Percentiles rank a stretch among this genome's conserved stretches.
Evolutionary conservation across 2,329 filamentous ascomycete species (phyloP).

Genomic region (Sarocladiaceae sp.): DNA sequence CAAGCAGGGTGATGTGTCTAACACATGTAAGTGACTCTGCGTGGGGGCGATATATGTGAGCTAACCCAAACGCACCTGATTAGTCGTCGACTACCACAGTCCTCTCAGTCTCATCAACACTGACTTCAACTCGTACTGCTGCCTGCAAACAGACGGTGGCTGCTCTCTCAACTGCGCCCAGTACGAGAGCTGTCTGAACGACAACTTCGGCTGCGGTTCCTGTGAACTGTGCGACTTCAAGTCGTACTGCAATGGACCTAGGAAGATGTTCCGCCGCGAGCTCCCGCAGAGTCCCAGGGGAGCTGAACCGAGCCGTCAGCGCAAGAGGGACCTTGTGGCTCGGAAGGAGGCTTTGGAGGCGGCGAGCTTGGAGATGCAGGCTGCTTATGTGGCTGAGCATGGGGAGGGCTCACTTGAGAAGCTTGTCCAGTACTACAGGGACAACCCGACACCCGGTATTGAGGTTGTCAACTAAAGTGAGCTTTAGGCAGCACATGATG

Average conservation of each 20-base stretch:
- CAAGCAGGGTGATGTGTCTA: not conserved
- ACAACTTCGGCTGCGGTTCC: conserved; percentile 10
- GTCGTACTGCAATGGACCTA: not conserved
- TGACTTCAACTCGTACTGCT: conserved; percentile 1
- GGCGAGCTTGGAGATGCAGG: not conserved
- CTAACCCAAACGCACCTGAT: not conserved
- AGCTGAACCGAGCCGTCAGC: not conserved
- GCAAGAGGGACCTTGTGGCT: not conserved
- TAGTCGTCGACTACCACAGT: not conserved
- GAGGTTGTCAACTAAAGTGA: not conserved
- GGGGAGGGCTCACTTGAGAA: not conserved
- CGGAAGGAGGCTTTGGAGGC: not conserved
- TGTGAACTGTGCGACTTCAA: not conserved
- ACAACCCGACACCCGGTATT: not conserved
- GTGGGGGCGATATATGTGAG: not conserved
- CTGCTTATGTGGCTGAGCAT: not conserved
- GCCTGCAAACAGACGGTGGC: not conserved
- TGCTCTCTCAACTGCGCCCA: not conserved
- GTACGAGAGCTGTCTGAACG: conserved; percentile 11
- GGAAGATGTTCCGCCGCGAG: not conserved
- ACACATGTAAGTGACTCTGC: not conserved
- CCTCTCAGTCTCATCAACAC: not conserved
- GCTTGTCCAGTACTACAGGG: not conserved
- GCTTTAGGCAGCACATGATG: no score
- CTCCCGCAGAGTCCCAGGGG: not conserved